These are phyloP conservation scores for Flaveria bidentis DNA, from an alignment of 129 eudicot genomes.

Conservation along the genomic window DNA sequence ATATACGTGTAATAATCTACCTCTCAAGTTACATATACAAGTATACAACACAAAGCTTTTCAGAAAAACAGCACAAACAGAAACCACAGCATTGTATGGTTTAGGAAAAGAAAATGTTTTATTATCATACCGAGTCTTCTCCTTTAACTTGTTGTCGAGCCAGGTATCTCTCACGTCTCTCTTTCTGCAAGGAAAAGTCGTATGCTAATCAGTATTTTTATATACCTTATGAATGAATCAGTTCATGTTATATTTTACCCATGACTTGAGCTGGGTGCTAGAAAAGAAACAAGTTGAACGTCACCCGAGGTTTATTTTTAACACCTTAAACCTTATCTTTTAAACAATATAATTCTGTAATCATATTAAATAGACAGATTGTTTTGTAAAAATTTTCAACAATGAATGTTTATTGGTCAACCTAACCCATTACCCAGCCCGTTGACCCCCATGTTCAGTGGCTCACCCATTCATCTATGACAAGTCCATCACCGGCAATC, in stretches of 20 bases:
- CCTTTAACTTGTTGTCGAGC: constrained; percentile 94
- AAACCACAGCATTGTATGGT: constrained; percentile 9
- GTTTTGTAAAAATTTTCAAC: neutral
- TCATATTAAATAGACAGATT: neutral
- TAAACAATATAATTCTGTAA: neutral
- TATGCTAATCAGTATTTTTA: neutral
- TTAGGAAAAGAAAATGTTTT: constrained; percentile 6
- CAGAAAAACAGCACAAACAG: constrained; percentile 26
- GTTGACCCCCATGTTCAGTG: neutral
- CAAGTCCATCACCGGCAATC: constrained; percentile 83
- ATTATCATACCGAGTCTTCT: constrained; percentile 61
- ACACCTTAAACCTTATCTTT: too few species aligned
- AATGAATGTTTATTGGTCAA: neutral
- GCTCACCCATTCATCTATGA: constrained; percentile 96
- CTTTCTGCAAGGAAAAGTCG: constrained; percentile 55
- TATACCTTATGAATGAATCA: neutral
- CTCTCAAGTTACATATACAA: constrained; percentile 35
- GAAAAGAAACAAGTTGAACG: too few species aligned
- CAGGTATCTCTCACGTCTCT: constrained; percentile 89
- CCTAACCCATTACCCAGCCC: constrained; percentile 9
- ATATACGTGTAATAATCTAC: constrained; percentile 24
- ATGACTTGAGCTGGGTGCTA: too few species aligned
- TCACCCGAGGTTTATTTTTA: too few species aligned
- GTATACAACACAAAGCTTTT: constrained; percentile 26
- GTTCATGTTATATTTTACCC: neutral